phyloP scores from a whole-genome alignment of 1,139 yeast genomes.

The Lipomyces yarrowii region DNA sequence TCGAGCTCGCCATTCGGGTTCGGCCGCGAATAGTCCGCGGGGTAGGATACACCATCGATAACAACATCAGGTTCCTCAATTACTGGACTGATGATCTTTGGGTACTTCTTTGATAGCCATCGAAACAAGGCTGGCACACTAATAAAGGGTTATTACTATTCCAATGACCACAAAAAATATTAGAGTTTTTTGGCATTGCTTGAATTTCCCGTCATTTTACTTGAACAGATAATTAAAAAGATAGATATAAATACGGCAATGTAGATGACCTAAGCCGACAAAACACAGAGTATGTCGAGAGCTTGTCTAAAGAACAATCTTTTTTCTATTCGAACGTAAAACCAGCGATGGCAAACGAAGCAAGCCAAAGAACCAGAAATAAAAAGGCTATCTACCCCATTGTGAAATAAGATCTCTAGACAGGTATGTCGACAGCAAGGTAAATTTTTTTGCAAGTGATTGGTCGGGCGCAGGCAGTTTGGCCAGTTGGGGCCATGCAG shows the following conservation, averaged over 20 bases:
- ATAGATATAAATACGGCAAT: not conserved
- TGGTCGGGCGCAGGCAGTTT: not conserved
- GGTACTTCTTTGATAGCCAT: constrained; percentile 92
- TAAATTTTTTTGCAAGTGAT: not conserved
- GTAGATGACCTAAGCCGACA: not conserved
- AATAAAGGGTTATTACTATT: constrained; percentile 13
- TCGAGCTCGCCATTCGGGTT: constrained; percentile 97
- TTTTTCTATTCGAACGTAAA: not conserved
- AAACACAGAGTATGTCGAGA: not conserved
- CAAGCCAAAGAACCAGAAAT: not conserved
- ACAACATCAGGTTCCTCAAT: constrained; percentile 66
- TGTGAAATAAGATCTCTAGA: not conserved
- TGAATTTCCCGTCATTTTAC: not conserved
- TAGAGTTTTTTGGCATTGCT: not conserved
- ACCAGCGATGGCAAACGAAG: not conserved
- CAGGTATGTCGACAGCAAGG: not conserved
- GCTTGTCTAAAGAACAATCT: not conserved
- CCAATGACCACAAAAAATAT: not conserved
- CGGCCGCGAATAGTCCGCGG: constrained; percentile 69
- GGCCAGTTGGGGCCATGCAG: not conserved
- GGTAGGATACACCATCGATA: constrained; percentile 60
- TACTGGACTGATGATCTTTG: constrained; percentile 90
- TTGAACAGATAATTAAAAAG: not conserved
- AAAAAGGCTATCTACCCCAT: constrained; percentile 8
- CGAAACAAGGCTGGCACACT: constrained; percentile 97